phyloP scores from a whole-genome alignment of 2,329 filamentous ascomycete genomes.

The Dothideomycetes sp. region DNA sequence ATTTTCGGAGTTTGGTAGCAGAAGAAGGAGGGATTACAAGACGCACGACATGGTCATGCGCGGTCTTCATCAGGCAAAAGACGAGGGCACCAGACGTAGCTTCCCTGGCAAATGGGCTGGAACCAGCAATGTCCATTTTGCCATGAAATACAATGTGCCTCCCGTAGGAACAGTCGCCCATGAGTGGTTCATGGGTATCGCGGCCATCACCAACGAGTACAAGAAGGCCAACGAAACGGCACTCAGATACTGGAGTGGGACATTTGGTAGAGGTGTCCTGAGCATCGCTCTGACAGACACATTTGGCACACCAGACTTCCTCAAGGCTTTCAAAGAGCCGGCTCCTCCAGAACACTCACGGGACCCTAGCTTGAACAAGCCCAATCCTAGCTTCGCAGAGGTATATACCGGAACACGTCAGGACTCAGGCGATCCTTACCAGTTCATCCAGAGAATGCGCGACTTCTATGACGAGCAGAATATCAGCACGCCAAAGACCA shows the following conservation, averaged over 20 bases:
- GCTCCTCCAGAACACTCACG: constrained; percentile 32
- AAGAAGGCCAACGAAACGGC: constrained; percentile 74
- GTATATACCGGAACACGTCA: constrained; percentile 78
- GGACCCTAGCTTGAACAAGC: constrained; percentile 13
- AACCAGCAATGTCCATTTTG: constrained; percentile 94
- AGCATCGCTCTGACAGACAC: constrained; percentile 92
- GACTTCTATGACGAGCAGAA: constrained; percentile 69
- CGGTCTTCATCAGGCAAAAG: constrained; percentile 70
- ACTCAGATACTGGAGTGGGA: constrained; percentile 79
- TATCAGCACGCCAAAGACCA: constrained; percentile 71
- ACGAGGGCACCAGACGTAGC: constrained; percentile 47
- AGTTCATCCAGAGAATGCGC: constrained; percentile 70
- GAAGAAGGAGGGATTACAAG: constrained; percentile 83
- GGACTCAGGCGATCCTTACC: constrained; percentile 76
- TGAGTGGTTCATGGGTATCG: constrained; percentile 99
- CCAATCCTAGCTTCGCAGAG: constrained; percentile 59
- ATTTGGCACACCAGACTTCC: constrained; percentile 84
- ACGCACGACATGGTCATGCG: constrained; percentile 88
- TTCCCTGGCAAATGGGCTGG: constrained; percentile 68
- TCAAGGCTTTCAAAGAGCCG: constrained; percentile 70
- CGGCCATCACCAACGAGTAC: constrained; percentile 82
- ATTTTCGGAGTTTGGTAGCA: constrained; percentile 88
- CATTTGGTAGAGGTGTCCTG: constrained; percentile 73
- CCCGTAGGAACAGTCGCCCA: constrained; percentile 89
- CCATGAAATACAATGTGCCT: constrained; percentile 78